Conservation (phyloP, 805 yeast species). For the Kuraishia capsulata region DNA sequence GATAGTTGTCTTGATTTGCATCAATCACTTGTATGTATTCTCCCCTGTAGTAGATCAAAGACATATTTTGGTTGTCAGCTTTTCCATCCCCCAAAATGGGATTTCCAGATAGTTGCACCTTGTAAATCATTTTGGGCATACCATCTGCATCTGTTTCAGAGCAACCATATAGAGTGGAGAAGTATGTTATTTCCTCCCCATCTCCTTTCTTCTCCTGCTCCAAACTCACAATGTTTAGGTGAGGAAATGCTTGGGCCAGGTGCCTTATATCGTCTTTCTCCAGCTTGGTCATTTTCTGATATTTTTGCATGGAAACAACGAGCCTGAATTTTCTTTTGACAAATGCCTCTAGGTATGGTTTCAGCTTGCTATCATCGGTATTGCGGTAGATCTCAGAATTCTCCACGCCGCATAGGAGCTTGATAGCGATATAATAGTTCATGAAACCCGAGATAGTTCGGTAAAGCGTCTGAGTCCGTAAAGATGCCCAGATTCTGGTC, state of each 20-base stretch:
- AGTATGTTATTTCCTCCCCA: constrained; percentile 28
- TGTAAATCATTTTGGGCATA: constrained; percentile 39
- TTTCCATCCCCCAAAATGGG: constrained; percentile 96
- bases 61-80: constrained; percentile 89
- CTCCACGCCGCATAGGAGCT: constrained; percentile 60
- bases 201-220: constrained; percentile 38
- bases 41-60: constrained; percentile 81
- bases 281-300: constrained; percentile 49
- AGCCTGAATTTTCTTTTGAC: constrained; percentile 74
- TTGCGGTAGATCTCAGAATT: constrained; percentile 38
- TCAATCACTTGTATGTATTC: constrained; percentile 93
- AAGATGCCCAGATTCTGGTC: constrained; percentile 83
- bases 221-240: constrained; percentile 44
- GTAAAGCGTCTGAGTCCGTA: constrained; percentile 75
- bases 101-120: constrained; percentile 79
- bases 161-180: constrained; percentile 64
- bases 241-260: constrained; percentile 67
- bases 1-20: constrained; percentile 92
- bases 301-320: constrained; percentile 83
- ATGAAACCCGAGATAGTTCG: constrained; percentile 78
- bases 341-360: constrained; percentile 59
- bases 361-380: constrained; percentile 45
- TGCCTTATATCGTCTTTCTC: constrained; percentile 64
- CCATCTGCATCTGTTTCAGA: constrained; percentile 42
- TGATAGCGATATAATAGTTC: constrained; percentile 70